Evolutionary conservation across 306 rosid species (phyloP), one percentile per base, ranked within the genome.

Genomic region (Glycine soja): DNA sequence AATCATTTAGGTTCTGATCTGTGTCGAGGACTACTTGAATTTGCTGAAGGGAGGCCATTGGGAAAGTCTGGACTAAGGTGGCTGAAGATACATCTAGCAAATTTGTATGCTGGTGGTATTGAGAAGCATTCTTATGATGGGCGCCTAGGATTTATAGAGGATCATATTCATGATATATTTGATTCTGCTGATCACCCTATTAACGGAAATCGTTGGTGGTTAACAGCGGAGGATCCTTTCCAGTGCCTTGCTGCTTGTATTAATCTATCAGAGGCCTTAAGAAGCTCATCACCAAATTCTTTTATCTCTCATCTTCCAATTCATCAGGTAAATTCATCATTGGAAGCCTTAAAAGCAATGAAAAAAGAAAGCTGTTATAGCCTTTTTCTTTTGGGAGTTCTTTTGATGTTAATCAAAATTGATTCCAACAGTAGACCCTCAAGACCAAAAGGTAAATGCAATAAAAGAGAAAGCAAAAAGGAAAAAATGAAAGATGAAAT

Each of bases 1-100:
- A 93, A 91, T 86, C 98, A 93, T 84, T 89, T 91, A 85, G 91
- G 94, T 79, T 93, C 98, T 66, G 98, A 93, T 84, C 94, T 93
- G 12, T 93, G 97, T 85, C 90, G 98, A 72, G 98, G 97, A 71
- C 78, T 93, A 14, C 97, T 93, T 62, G 97, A 91, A 77, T 93
- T 91, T 84, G 89, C 94, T 15, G 98, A 91, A 87, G 97, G 98
- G 77, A 88, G 93, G 72, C 91, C 90, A 6, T 69, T 93, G 46
- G 98, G 98, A 54, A 90, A 87, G 70, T 90, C 97, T 82, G 98
- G 98, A 52, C 83, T 91, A 10, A 84, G 58, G 40, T 93, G 97
- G 97, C 90, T 93, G 85, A 91, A 93, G 87, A 90, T 93, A 83
- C 98, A 93, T 82, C 76, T 93, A 75, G 97, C 97, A 56, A 91